Percentiles rank a stretch among this genome's conserved stretches.
phyloP scores from a whole-genome alignment of 306 rosid genomes.

The Medicago lupulina region DNA sequence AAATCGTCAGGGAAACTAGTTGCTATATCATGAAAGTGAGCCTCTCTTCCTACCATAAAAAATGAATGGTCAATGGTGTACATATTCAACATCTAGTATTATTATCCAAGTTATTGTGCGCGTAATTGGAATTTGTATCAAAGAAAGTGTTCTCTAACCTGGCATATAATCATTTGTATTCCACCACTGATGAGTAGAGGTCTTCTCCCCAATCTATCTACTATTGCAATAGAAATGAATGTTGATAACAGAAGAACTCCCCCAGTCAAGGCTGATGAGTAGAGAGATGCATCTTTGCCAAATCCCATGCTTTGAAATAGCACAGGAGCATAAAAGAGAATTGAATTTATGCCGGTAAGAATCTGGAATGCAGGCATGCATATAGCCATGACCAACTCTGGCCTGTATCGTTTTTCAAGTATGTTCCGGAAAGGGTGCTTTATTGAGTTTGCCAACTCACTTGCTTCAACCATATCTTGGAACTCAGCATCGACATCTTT shows the following conservation, averaged over 20 bases:
- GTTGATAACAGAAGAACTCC: constrained; percentile 84
- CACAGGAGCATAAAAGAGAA: constrained; percentile 86
- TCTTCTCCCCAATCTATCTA: constrained; percentile 79
- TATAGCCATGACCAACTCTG: constrained; percentile 83
- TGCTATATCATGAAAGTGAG: background rate
- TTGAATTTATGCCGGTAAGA: constrained; percentile 88
- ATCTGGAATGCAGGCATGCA: constrained; percentile 87
- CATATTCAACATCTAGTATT: background rate
- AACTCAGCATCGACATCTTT: constrained; percentile 74
- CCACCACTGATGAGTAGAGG: constrained; percentile 81
- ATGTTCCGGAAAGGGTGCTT: constrained; percentile 79
- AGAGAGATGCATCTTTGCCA: constrained; percentile 73
- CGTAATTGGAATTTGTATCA: background rate
- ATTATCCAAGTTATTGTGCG: background rate
- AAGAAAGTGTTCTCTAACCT: constrained; percentile 48
- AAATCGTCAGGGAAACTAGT: too few relatives aligned
- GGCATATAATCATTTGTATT: constrained; percentile 78
- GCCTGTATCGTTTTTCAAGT: constrained; percentile 62
- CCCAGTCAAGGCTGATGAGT: constrained; percentile 85
- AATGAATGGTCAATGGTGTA: background rate
- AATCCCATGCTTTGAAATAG: constrained; percentile 88
- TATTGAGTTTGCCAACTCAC: constrained; percentile 69
- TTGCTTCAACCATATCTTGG: constrained; percentile 84
- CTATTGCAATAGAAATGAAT: constrained; percentile 74
- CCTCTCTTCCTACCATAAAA: background rate